These are phyloP conservation scores for Acanthochlamys bracteata DNA, from an alignment of 106 monocot genomes.

Conservation along the genomic window DNA sequence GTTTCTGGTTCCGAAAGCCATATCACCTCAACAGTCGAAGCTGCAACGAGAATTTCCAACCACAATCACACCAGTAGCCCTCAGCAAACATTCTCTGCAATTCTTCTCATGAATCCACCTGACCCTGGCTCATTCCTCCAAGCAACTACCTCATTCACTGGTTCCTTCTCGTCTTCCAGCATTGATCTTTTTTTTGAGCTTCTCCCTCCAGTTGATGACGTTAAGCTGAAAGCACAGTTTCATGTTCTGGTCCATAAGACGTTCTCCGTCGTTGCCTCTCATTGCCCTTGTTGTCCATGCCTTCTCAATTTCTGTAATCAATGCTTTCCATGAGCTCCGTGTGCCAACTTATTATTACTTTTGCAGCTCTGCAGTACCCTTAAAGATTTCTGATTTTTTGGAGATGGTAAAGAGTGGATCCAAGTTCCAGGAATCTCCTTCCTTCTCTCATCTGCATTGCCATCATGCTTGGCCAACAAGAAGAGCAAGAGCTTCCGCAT, in stretches of 20 bases:
- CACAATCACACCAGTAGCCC: not conserved
- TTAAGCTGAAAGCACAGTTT: not conserved
- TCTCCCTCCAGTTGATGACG: constrained; percentile 11
- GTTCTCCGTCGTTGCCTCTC: not conserved
- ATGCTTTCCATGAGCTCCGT: constrained; percentile 22
- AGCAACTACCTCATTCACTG: constrained; percentile 10
- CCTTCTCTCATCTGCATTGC: constrained; percentile 19
- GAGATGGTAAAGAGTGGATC: constrained; percentile 8
- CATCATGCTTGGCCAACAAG: constrained; percentile 11
- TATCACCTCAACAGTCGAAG: not conserved
- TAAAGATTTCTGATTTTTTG: constrained; percentile 3
- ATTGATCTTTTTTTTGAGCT: constrained; percentile 24
- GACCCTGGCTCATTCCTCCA: not conserved
- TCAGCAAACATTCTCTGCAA: constrained; percentile 14
- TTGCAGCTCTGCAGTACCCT: constrained; percentile 9
- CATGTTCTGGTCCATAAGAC: not conserved
- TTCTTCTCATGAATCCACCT: constrained; percentile 22
- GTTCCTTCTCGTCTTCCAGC: constrained; percentile 12
- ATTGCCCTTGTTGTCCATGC: constrained; percentile 18
- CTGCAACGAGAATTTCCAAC: not conserved
- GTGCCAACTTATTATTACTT: constrained; percentile 21
- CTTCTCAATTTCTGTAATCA: constrained; percentile 12
- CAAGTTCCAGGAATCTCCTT: constrained; percentile 17
- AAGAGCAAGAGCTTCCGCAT: constrained; percentile 9
- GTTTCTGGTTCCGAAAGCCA: not conserved